A percentile compares a stretch with the other conserved stretches of the same genome.
These are phyloP conservation scores for Mycena sanguinolenta DNA, from an alignment of 768 basidiomycete genomes.

Conservation along the genomic window DNA sequence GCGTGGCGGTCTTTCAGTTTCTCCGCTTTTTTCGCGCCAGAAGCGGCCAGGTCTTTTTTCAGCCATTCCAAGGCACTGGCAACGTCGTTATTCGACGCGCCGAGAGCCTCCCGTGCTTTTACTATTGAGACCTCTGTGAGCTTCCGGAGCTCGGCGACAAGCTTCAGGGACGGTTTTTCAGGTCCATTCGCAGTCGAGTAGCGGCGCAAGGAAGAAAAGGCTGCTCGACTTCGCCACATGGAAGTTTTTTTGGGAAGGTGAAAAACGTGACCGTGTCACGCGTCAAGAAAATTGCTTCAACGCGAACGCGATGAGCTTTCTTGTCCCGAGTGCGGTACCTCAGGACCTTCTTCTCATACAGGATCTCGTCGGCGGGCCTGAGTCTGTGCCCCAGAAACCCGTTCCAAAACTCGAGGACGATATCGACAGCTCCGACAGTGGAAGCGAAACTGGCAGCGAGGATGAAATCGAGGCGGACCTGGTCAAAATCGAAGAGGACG, in stretches of 20 bases:
- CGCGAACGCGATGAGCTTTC: conserved; percentile 59
- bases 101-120: conserved; percentile 91
- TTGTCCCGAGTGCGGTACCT: conserved; percentile 70
- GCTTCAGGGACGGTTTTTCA: conserved; percentile 74
- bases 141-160: conserved; percentile 90
- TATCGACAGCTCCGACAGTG: conserved; percentile 68
- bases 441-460: conserved; percentile 72
- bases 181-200: conserved; percentile 64
- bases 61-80: conserved; percentile 85
- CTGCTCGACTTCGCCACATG: conserved; percentile 17
- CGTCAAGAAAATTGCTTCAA: neutral
- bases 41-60: conserved; percentile 74
- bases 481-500: conserved; percentile 58
- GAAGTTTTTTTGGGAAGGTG: neutral
- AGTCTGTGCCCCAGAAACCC: conserved; percentile 21
- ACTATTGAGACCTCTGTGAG: conserved; percentile 84
- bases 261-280: conserved; percentile 27
- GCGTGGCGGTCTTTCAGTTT: conserved; percentile 85
- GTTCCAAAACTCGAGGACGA: conserved; percentile 46
- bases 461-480: conserved; percentile 81
- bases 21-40: conserved; percentile 84
- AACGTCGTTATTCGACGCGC: conserved; percentile 79
- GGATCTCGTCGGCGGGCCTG: conserved; percentile 65
- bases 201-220: conserved; percentile 46
- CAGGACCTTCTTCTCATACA: conserved; percentile 85